A percentile compares a stretch with the other conserved stretches of the same genome.
Evolutionary conservation across 2,329 filamentous ascomycete species (phyloP).

Genomic region (Helminthosporium solani): DNA sequence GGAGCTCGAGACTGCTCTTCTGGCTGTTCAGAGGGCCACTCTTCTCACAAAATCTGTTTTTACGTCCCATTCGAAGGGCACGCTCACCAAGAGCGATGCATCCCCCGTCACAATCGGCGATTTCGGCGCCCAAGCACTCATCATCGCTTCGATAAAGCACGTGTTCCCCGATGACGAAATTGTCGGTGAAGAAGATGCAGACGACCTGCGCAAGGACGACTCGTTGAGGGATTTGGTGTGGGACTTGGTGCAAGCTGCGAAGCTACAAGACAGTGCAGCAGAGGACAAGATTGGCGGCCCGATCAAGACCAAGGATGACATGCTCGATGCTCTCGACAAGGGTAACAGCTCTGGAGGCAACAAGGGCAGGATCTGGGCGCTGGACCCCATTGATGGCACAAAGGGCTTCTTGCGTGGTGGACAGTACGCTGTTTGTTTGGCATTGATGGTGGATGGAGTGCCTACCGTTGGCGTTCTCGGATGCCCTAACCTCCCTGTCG

Average conservation of each 20-base stretch:
- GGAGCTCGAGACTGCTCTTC: constrained; percentile 79
- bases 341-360: constrained; percentile 69
- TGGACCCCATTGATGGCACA: constrained; percentile 97
- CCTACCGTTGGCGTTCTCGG: constrained; percentile 93
- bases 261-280: constrained; percentile 65
- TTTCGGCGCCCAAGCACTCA: constrained; percentile 95
- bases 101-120: constrained; percentile 97
- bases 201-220: constrained; percentile 70
- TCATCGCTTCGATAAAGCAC: constrained; percentile 84
- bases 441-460: constrained; percentile 86
- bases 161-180: constrained; percentile 90
- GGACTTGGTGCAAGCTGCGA: constrained; percentile 73
- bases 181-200: constrained; percentile 92
- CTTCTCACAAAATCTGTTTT: constrained; percentile 76
- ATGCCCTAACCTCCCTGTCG: constrained; percentile 90
- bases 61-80: constrained; percentile 90
- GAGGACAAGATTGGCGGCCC: constrained; percentile 70
- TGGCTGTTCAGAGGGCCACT: constrained; percentile 82
- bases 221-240: constrained; percentile 75
- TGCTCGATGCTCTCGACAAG: constrained; percentile 60
- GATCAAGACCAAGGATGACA: constrained; percentile 63
- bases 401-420: constrained; percentile 95
- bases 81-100: constrained; percentile 89
- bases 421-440: constrained; percentile 95
- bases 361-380: constrained; percentile 84